phyloP scores from a whole-genome alignment of 768 basidiomycete species.

The Boletus sensibilis region DNA sequence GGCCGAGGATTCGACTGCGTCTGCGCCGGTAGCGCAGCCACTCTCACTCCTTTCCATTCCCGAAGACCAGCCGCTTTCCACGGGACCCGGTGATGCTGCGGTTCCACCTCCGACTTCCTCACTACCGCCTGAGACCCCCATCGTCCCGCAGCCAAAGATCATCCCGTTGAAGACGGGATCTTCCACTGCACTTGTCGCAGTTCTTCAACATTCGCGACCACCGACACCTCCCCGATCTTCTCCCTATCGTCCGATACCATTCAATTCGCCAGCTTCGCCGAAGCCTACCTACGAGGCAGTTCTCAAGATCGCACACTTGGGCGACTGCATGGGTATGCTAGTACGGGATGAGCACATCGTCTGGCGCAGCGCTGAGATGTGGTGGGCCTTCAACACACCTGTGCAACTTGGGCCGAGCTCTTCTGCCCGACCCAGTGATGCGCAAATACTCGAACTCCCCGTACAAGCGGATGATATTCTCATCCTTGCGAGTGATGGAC shows the following conservation, averaged over 20 bases:
- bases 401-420: conserved; percentile 62
- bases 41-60: conserved; percentile 23
- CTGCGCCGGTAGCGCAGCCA: conserved; percentile 6
- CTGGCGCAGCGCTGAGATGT: conserved; percentile 92
- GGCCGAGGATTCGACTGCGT: conserved; percentile 20
- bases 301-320: conserved; percentile 79
- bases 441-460: conserved; percentile 67
- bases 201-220: conserved; percentile 47
- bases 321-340: conserved; percentile 86
- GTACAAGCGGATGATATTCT: conserved; percentile 73
- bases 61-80: conserved; percentile 15
- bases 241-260: conserved; percentile 18
- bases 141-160: conserved; percentile 19
- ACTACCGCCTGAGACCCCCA: conserved; percentile 15
- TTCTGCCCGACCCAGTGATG: conserved; percentile 62
- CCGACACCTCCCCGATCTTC: conserved; percentile 14
- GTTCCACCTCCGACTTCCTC: neutral
- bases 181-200: conserved; percentile 66
- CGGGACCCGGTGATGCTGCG: neutral
- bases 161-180: conserved; percentile 57
- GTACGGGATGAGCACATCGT: conserved; percentile 75
- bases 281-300: conserved; percentile 52
- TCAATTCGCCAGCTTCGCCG: conserved; percentile 23
- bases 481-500: conserved; percentile 77
- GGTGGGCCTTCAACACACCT: conserved; percentile 78